Conservation (phyloP, 1,284 basidiomycete genomes). For the Farysia itapuensis region DNA sequence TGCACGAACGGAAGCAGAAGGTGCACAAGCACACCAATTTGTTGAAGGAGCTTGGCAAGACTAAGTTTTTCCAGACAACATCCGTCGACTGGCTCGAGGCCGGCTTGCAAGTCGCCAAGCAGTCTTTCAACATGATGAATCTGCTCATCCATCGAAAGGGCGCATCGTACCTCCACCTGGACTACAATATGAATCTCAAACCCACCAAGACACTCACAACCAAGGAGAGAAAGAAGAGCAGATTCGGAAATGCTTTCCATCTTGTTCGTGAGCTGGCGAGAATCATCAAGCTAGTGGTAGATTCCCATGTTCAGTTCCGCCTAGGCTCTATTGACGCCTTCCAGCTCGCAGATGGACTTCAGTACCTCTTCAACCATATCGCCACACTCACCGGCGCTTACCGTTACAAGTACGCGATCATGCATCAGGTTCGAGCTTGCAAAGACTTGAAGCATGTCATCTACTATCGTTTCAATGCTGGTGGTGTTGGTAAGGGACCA, state of each 20-base stretch:
- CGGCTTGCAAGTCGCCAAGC: slow-evolving; percentile 94
- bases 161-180: slow-evolving; percentile 88
- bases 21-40: slow-evolving; percentile 97
- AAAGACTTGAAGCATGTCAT: slow-evolving; percentile 82
- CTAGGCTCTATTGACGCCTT: slow-evolving; percentile 98
- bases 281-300: slow-evolving; percentile 96
- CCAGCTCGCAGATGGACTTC: slow-evolving; percentile 96
- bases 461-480: slow-evolving; percentile 98
- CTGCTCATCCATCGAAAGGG: slow-evolving; percentile 98
- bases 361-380: slow-evolving; percentile 97
- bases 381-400: slow-evolving; percentile 99
- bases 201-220: slow-evolving; percentile 99
- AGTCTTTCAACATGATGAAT: slow-evolving; percentile 99
- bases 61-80: slow-evolving; percentile 99
- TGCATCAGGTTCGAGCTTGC: slow-evolving; percentile 99
- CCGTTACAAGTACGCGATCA: slow-evolving; percentile 97
- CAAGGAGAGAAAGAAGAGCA: slow-evolving; percentile 99
- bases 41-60: slow-evolving; percentile 92
- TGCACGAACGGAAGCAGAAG: slow-evolving; percentile 85
- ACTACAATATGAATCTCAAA: slow-evolving; percentile 93
- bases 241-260: slow-evolving; percentile 98
- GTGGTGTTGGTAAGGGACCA: slow-evolving; percentile 97
- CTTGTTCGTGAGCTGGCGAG: slow-evolving; percentile 95
- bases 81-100: slow-evolving; percentile 99
- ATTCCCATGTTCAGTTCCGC: slow-evolving; percentile 97